Conservation (phyloP, 345 rosid species). For the Cardamine resedifolia region DNA sequence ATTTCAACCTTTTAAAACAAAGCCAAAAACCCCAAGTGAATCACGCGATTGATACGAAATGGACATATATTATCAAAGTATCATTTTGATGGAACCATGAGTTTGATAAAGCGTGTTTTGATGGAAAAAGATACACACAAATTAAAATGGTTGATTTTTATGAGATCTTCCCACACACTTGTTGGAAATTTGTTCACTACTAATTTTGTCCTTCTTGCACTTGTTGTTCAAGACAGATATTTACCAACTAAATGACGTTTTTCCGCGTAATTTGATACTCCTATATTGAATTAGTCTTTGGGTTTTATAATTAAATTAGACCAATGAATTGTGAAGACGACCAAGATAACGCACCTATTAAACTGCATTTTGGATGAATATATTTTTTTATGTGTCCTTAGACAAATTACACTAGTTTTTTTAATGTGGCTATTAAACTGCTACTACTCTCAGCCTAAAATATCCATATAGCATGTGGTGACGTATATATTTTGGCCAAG, state of each 20-base stretch:
- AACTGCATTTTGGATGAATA: not conserved
- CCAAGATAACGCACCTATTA: not conserved
- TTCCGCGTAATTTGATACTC: not conserved
- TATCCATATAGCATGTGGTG: not conserved
- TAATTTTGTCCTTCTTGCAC: not conserved
- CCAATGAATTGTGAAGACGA: not conserved
- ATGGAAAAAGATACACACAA: not conserved
- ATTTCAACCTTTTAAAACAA: too few species aligned
- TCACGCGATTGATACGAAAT: too few species aligned
- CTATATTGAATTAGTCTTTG: constrained; percentile 6
- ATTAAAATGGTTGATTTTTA: not conserved
- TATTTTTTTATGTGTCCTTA: not conserved
- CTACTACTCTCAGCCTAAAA: not conserved
- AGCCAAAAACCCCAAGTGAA: too few species aligned
- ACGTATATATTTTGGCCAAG: not conserved
- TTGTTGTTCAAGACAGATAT: not conserved
- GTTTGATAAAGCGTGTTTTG: not conserved
- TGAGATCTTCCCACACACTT: not conserved
- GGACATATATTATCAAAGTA: not conserved
- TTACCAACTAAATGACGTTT: not conserved
- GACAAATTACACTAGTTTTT: not conserved
- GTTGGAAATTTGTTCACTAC: not conserved
- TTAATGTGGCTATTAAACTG: not conserved
- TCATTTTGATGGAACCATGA: not conserved
- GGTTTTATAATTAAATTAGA: not conserved